Conservation (phyloP, 2,329 filamentous ascomycete species). For the Beauveria rudraprayagi region DNA sequence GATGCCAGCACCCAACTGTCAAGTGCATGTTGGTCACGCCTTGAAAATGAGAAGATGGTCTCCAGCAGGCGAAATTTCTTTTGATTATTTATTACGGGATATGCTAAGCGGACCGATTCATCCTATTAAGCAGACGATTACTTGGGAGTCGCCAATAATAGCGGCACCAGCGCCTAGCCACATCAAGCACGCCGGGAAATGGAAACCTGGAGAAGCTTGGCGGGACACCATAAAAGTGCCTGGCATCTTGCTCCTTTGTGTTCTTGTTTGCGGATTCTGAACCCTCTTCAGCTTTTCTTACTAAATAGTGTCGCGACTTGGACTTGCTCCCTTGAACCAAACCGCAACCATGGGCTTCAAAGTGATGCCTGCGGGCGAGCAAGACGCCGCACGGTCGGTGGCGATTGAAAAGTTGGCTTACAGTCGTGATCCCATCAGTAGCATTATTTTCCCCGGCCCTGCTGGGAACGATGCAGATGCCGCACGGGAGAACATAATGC, state of each 20-base stretch:
- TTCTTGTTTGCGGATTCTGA: not conserved
- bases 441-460: slow-evolving; percentile 25
- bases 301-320: too few species aligned
- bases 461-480: slow-evolving; percentile 15
- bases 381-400: slow-evolving; percentile 8
- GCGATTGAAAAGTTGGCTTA: slow-evolving; percentile 11
- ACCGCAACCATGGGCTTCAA: slow-evolving; percentile 5
- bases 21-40: too few species aligned
- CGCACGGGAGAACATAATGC: slow-evolving; percentile 17
- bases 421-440: slow-evolving; percentile 17
- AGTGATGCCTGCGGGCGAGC: slow-evolving; percentile 1
- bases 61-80: too few species aligned
- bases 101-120: too few species aligned
- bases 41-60: too few species aligned
- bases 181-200: slow-evolving; percentile 4
- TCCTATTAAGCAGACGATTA: too few species aligned
- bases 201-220: slow-evolving; percentile 5
- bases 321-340: not conserved
- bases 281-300: not conserved
- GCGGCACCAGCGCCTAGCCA: not conserved
- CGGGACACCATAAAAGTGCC: not conserved
- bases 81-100: too few species aligned
- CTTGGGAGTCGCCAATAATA: not conserved
- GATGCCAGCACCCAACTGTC: too few species aligned
- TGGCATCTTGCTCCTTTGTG: not conserved